phyloP scores from a whole-genome alignment of 2,329 filamentous ascomycete species.

The Hypoxylon sp. region DNA sequence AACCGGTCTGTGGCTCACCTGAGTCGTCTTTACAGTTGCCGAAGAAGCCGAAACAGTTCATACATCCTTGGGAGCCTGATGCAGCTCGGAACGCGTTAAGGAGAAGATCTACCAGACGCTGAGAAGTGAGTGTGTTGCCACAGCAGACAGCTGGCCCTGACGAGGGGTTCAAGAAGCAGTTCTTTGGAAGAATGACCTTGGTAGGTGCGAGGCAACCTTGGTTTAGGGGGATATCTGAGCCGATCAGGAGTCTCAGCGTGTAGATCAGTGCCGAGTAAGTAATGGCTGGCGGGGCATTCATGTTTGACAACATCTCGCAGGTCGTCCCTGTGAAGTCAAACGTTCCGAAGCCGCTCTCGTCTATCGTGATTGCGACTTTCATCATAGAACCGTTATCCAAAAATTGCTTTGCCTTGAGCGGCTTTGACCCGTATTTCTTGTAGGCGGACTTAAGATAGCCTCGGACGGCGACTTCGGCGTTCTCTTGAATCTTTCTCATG shows the following conservation, averaged over 20 bases:
- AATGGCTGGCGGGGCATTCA: constrained; percentile 52
- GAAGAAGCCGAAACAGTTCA: constrained; percentile 84
- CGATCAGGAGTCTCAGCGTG: constrained; percentile 71
- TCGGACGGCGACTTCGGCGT: constrained; percentile 57
- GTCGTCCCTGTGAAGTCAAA: constrained; percentile 68
- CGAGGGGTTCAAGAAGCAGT: constrained; percentile 53
- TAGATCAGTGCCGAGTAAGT: constrained; percentile 53
- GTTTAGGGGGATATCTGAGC: constrained; percentile 80
- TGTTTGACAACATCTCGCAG: constrained; percentile 59
- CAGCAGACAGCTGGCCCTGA: constrained; percentile 45
- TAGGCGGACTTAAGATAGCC: constrained; percentile 49
- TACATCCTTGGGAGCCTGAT: constrained; percentile 82
- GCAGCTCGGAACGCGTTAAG: constrained; percentile 50
- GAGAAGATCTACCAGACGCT: constrained; percentile 42
- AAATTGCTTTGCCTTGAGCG: constrained; percentile 76
- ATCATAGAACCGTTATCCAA: constrained; percentile 72
- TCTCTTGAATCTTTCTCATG: constrained; percentile 59
- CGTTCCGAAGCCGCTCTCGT: constrained; percentile 77
- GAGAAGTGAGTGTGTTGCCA: constrained; percentile 45
- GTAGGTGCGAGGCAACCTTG: constrained; percentile 72
- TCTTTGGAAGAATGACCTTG: constrained; percentile 46
- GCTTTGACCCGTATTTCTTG: constrained; percentile 64
- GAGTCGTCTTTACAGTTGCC: constrained; percentile 46
- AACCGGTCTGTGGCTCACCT: constrained; percentile 30
- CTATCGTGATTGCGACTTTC: constrained; percentile 61